A percentile compares a stretch with the other conserved stretches of the same genome.
phyloP scores from a whole-genome alignment of 805 yeast species.

The Candida suzukii region DNA sequence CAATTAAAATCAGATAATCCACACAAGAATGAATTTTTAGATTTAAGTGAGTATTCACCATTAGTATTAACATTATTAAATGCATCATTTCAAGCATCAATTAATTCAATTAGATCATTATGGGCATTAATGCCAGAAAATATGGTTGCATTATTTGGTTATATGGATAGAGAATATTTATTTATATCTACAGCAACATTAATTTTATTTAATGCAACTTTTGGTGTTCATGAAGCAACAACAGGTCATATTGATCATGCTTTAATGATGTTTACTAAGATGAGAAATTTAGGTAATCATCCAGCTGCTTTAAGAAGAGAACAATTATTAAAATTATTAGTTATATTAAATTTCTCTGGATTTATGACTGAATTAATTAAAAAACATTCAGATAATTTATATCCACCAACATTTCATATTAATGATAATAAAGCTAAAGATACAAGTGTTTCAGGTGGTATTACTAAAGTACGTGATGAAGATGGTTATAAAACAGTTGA shows the following conservation, averaged over 20 bases:
- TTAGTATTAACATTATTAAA: constrained; percentile 62
- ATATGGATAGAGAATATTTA: constrained; percentile 79
- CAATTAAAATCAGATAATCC: constrained; percentile 39
- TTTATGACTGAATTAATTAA: constrained; percentile 48
- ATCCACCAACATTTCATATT: constrained; percentile 18
- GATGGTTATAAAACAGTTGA: not conserved
- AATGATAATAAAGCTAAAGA: not conserved
- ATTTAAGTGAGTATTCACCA: constrained; percentile 59
- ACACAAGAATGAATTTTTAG: constrained; percentile 39
- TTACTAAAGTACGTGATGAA: not conserved
- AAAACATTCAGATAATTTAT: constrained; percentile 47
- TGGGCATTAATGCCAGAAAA: constrained; percentile 73
- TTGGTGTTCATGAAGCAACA: constrained; percentile 77
- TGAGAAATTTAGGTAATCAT: constrained; percentile 72
- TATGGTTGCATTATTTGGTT: constrained; percentile 81
- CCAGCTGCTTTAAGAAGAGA: constrained; percentile 74
- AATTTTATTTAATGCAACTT: constrained; percentile 67
- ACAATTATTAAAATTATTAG: constrained; percentile 57
- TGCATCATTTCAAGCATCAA: constrained; percentile 75
- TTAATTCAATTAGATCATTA: constrained; percentile 62
- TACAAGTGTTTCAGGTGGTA: not conserved
- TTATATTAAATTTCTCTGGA: constrained; percentile 62
- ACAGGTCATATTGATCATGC: constrained; percentile 69
- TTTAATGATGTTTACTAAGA: constrained; percentile 56
- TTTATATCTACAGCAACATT: constrained; percentile 73